phyloP scores from a whole-genome alignment of 2,329 filamentous ascomycete species.

The Aspergillus fructus region DNA sequence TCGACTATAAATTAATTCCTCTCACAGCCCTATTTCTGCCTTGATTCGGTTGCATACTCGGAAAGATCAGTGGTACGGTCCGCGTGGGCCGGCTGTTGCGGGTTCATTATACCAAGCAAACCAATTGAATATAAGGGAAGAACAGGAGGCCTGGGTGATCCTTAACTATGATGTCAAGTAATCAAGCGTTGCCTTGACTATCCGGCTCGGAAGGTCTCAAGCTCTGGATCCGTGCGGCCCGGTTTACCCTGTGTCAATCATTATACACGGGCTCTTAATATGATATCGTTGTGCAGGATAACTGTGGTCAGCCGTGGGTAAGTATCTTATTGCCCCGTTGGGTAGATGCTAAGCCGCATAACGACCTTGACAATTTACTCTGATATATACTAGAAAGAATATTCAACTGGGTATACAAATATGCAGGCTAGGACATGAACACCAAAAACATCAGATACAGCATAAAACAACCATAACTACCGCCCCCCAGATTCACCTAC shows the following conservation, averaged over 20 bases:
- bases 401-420: background rate
- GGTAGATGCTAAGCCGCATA: background rate
- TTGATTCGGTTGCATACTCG: too few species aligned
- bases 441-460: background rate
- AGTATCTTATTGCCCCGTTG: background rate
- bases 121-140: too few species aligned
- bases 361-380: background rate
- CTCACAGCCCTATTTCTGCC: too few species aligned
- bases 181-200: background rate
- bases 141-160: too few species aligned
- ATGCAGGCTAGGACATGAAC: background rate
- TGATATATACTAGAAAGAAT: background rate
- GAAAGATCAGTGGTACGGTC: too few species aligned
- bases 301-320: background rate
- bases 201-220: background rate
- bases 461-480: background rate
- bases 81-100: too few species aligned
- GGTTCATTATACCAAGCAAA: too few species aligned
- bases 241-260: background rate
- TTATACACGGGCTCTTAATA: background rate
- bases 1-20: too few species aligned
- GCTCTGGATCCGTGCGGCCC: background rate
- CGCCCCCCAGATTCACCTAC: background rate
- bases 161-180: too few species aligned
- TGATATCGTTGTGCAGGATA: background rate